Conservation (phyloP, 495 filamentous ascomycete species). For the Cenococcum geophilum region DNA sequence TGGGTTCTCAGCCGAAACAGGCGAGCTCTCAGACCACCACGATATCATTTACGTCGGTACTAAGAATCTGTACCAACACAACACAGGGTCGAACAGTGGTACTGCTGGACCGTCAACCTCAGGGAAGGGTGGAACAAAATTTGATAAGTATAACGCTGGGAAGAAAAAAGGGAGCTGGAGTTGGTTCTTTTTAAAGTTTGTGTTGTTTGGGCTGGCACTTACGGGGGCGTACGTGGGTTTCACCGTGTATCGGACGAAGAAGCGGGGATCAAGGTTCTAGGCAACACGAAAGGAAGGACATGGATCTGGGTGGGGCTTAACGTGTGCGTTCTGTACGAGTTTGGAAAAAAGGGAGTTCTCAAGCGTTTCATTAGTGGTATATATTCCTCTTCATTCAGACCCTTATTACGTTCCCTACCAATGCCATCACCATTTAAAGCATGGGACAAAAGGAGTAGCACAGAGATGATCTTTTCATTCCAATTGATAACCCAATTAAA, state of each 20-base stretch:
- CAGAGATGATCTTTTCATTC: no score
- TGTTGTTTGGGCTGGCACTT: conserved; percentile 65
- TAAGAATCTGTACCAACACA: conserved; percentile 70
- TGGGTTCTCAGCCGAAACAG: conserved; percentile 92
- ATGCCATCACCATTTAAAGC: no score
- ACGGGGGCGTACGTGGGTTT: conserved; percentile 77
- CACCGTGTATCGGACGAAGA: conserved; percentile 69
- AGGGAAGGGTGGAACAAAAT: conserved; percentile 40
- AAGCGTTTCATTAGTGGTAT: conserved; percentile 2
- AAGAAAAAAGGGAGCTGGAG: conserved; percentile 60
- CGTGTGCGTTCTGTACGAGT: not conserved
- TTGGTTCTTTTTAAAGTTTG: conserved; percentile 85
- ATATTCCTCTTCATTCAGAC: no score
- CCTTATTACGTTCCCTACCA: no score
- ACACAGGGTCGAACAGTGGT: conserved; percentile 44
- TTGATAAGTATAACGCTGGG: conserved; percentile 35
- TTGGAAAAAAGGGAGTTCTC: conserved; percentile 1
- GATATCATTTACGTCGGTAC: conserved; percentile 87
- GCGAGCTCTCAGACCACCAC: conserved; percentile 95
- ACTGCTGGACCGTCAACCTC: conserved; percentile 33
- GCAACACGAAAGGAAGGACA: not conserved
- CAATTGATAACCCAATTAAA: not conserved
- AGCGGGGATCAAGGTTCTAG: conserved; percentile 73
- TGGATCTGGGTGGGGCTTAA: not conserved
- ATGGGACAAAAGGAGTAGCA: no score